These are phyloP conservation scores for Diplotaxis tenuifolia DNA, from an alignment of 345 rosid genomes.

Conservation along the genomic window DNA sequence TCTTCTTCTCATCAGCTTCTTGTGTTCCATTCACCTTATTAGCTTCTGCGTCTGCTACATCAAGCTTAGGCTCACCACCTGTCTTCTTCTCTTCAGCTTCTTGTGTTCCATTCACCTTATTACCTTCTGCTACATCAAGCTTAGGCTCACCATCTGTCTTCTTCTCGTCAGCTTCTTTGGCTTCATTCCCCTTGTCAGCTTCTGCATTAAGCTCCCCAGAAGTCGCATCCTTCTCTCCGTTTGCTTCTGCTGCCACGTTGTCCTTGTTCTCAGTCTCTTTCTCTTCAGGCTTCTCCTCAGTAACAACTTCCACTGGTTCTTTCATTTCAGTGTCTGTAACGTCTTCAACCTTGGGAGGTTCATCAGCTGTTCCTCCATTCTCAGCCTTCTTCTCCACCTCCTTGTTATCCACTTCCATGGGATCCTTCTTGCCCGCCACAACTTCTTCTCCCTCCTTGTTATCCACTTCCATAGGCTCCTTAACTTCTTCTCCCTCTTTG, in stretches of 20 bases:
- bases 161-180: conserved; percentile 16
- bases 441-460: conserved; percentile 3
- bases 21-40: too few relatives aligned
- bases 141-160: too few relatives aligned
- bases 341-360: not conserved
- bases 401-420: too few relatives aligned
- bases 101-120: too few relatives aligned
- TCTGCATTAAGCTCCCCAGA: not conserved
- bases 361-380: not conserved
- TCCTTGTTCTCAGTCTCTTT: conserved; percentile 11
- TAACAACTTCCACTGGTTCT: conserved; percentile 9
- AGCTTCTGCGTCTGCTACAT: too few relatives aligned
- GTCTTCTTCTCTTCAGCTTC: too few relatives aligned
- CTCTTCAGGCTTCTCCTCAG: conserved; percentile 25
- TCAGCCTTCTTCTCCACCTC: not conserved
- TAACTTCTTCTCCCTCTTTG: not conserved
- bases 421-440: too few relatives aligned
- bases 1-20: too few relatives aligned
- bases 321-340: conserved; percentile 22
- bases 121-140: too few relatives aligned
- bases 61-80: too few relatives aligned
- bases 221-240: conserved; percentile 6
- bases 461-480: not conserved
- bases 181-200: conserved; percentile 10
- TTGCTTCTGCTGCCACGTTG: conserved; percentile 3